Base-by-base conservation (phyloP, 164 flowering plant species). In the Aristolochia californica region DNA sequence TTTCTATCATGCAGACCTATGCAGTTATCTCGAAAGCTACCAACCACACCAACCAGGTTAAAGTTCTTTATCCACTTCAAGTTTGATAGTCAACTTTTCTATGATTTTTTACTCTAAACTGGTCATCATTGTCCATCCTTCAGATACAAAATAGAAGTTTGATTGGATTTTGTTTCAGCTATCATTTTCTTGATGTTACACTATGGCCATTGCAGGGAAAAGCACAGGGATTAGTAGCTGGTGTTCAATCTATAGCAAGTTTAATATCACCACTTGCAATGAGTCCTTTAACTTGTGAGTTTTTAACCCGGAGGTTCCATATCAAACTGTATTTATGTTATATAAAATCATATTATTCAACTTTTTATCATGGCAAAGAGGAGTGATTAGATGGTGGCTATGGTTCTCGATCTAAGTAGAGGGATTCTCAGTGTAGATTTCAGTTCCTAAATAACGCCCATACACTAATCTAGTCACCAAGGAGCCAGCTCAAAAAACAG, bases 221-320 rank as follows among this genome's bases (percentile, higher is more conserved):
- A 74, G 79, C 87, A 43, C 97, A 89, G 72, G 94, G 94, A 65
- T 79, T 86, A 43, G 59, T 89, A 25, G 95, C 94, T 38, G 87
- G 89, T 5, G 80, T 86, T 30, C 78, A 86, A 61, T 74, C 97
- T 26, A 67, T 84, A 43, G 84, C 91, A 25, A 80, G 89, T 66
- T 72, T 89, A 14, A 67, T 89, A 55, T 83, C 97, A 34, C 95
- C 97, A 8, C 64, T 89, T 24, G 83, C 66, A 28, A 89, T 89
- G 86, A 88, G 87, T 68, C 97, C 97, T 55, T 64, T 84, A 63
- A 86, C 94, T 30, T 73, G 97, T 89, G 56, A 83, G 93, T 75
- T n/a, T n/a, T n/a, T n/a, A n/a, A n/a, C n/a, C n/a, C n/a, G n/a
- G n/a, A n/a, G n/a, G n/a, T n/a, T n/a, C n/a, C n/a, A n/a, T n/a